phyloP scores from a whole-genome alignment of 495 filamentous ascomycete species.

The Daldinia caldariorum region DNA sequence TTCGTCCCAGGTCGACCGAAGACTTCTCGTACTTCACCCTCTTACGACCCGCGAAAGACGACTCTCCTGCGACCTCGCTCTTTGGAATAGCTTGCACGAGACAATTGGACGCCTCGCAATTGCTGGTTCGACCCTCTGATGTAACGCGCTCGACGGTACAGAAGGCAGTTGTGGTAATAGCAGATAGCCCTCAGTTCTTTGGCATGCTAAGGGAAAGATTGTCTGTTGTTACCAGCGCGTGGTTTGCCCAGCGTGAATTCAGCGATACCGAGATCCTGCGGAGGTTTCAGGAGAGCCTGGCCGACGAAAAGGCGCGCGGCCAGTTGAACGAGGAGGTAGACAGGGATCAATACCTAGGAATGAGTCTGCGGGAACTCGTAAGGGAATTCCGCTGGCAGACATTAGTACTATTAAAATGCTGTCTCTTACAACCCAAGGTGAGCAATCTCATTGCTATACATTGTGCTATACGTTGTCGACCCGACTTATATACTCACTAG shows the following conservation, averaged over 20 bases:
- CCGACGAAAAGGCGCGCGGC: slow-evolving; percentile 67
- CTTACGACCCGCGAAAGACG: slow-evolving; percentile 68
- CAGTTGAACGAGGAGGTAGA: slow-evolving; percentile 74
- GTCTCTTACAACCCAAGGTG: slow-evolving; percentile 94
- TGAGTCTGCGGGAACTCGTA: slow-evolving; percentile 90
- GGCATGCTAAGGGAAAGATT: slow-evolving; percentile 84
- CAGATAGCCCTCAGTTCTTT: slow-evolving; percentile 84
- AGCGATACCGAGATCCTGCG: slow-evolving; percentile 64
- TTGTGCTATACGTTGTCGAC: background rate
- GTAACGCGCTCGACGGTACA: slow-evolving; percentile 96
- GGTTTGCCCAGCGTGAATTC: slow-evolving; percentile 94
- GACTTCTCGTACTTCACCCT: slow-evolving; percentile 99
- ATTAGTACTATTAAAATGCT: slow-evolving; percentile 90
- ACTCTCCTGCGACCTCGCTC: slow-evolving; percentile 76
- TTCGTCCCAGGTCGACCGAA: slow-evolving; percentile 74
- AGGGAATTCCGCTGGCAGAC: slow-evolving; percentile 95
- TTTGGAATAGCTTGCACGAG: slow-evolving; percentile 97
- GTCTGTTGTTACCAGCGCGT: slow-evolving; percentile 88
- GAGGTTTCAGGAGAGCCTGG: slow-evolving; percentile 91
- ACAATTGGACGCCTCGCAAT: slow-evolving; percentile 81
- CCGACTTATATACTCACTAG: slow-evolving; percentile 12
- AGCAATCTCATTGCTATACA: slow-evolving; percentile 15
- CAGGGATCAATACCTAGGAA: slow-evolving; percentile 87
- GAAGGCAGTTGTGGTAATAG: slow-evolving; percentile 97
- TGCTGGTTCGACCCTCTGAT: slow-evolving; percentile 81